phyloP scores from a whole-genome alignment of 768 basidiomycete species.

The Podaxis sp. region DNA sequence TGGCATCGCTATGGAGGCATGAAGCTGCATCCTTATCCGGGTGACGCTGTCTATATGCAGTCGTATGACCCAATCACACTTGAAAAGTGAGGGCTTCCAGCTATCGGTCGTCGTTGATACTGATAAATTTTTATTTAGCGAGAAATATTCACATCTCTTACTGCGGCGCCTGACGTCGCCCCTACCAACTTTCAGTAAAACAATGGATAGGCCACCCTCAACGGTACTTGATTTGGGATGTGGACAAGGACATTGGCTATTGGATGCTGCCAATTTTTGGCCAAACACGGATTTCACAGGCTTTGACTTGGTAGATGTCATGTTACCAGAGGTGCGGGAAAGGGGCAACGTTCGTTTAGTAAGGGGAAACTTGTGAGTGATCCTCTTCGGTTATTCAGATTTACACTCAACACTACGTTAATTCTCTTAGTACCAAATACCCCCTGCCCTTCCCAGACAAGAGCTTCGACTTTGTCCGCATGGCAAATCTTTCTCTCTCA shows the following conservation, averaged over 20 bases:
- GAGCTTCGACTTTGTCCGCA: slow-evolving; percentile 69
- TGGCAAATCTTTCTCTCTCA: slow-evolving; percentile 64
- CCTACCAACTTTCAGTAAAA: slow-evolving; percentile 61
- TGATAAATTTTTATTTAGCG: slow-evolving; percentile 39
- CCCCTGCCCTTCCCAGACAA: slow-evolving; percentile 60
- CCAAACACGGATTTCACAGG: slow-evolving; percentile 56
- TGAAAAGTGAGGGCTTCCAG: slow-evolving; percentile 48
- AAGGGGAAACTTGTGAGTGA: slow-evolving; percentile 67
- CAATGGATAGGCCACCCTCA: slow-evolving; percentile 44
- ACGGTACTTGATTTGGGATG: slow-evolving; percentile 75
- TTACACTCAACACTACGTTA: neutral
- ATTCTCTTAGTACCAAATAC: slow-evolving; percentile 44
- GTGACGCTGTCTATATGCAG: slow-evolving; percentile 60
- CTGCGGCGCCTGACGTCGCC: slow-evolving; percentile 53
- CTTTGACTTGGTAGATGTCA: slow-evolving; percentile 59
- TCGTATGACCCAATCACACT: slow-evolving; percentile 55
- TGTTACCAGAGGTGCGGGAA: slow-evolving; percentile 34
- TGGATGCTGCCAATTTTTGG: slow-evolving; percentile 65
- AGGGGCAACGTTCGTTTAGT: slow-evolving; percentile 48
- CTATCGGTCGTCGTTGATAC: slow-evolving; percentile 6
- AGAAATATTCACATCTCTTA: slow-evolving; percentile 54
- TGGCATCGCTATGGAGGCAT: slow-evolving; percentile 44
- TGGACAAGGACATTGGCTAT: slow-evolving; percentile 68
- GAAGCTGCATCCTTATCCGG: slow-evolving; percentile 54
- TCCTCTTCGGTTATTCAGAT: neutral